phyloP scores from a whole-genome alignment of 345 rosid species.

The Excoecaria cochinchinensis region DNA sequence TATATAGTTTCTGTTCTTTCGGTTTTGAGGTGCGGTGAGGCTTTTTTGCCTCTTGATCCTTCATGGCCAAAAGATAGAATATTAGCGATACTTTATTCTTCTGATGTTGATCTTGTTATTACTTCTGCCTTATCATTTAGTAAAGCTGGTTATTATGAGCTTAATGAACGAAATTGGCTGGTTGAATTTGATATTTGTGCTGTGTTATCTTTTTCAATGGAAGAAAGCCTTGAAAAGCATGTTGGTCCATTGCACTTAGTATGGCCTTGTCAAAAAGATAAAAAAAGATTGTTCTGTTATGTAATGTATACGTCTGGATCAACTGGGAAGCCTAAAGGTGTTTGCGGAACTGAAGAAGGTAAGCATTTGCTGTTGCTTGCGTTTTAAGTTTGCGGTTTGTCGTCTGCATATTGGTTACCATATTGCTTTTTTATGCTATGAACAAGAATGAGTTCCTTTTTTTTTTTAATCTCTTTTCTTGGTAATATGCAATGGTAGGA shows the following conservation, averaged over 20 bases:
- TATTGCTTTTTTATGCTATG: background rate
- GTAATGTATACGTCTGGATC: conserved; percentile 94
- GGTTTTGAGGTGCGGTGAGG: conserved; percentile 76
- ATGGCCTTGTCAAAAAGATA: conserved; percentile 58
- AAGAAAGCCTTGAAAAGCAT: conserved; percentile 30
- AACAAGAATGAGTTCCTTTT: background rate
- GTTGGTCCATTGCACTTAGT: conserved; percentile 15
- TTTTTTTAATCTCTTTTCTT: too few relatives aligned
- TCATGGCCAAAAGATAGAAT: conserved; percentile 83
- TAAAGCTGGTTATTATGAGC: conserved; percentile 34
- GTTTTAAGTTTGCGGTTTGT: too few relatives aligned
- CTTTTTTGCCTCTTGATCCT: conserved; percentile 84
- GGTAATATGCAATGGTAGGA: background rate
- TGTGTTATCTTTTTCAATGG: conserved; percentile 50
- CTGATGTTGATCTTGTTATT: conserved; percentile 52
- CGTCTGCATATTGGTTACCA: background rate
- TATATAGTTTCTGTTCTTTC: conserved; percentile 77
- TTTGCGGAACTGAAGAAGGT: conserved; percentile 93
- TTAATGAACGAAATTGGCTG: conserved; percentile 49
- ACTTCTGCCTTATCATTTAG: conserved; percentile 43
- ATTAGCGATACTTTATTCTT: conserved; percentile 49
- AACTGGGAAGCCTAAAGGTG: conserved; percentile 86
- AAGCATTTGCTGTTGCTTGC: conserved; percentile 11
- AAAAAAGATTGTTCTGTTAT: conserved; percentile 64
- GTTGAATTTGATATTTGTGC: conserved; percentile 37